A percentile compares a stretch with the other conserved stretches of the same genome.
phyloP scores from a whole-genome alignment of 176 grass and related monocot species.

The Juncus inflexus region DNA sequence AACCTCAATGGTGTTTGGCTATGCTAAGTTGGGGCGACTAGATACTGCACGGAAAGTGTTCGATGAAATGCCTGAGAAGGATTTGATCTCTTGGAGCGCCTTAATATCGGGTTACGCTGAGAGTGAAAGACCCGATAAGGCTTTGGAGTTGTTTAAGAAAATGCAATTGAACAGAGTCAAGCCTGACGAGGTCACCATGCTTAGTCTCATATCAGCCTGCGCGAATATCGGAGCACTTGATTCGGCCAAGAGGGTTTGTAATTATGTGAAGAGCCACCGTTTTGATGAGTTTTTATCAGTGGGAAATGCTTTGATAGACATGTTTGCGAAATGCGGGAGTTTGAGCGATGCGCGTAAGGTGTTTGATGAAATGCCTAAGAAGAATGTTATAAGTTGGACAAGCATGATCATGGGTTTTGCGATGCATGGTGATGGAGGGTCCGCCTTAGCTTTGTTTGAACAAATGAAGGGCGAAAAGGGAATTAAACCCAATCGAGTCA shows the following conservation, averaged over 20 bases:
- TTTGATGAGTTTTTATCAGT: slow-evolving; percentile 43
- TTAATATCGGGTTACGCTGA: slow-evolving; percentile 75
- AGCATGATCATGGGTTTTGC: slow-evolving; percentile 84
- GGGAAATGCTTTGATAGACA: slow-evolving; percentile 84
- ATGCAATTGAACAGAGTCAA: slow-evolving; percentile 45
- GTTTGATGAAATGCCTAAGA: slow-evolving; percentile 55
- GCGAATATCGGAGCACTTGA: slow-evolving; percentile 58
- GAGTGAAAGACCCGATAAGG: slow-evolving; percentile 51
- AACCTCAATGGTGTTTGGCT: slow-evolving; percentile 71
- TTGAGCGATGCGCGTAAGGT: slow-evolving; percentile 50
- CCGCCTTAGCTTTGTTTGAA: slow-evolving; percentile 55
- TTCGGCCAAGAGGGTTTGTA: slow-evolving; percentile 59
- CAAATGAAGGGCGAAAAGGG: slow-evolving; percentile 53
- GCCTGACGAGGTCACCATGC: slow-evolving; percentile 62
- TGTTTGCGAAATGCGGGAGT: slow-evolving; percentile 90
- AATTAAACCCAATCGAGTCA: slow-evolving; percentile 63
- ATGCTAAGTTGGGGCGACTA: slow-evolving; percentile 57
- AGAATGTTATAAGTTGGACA: slow-evolving; percentile 85
- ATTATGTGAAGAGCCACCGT: slow-evolving; percentile 42
- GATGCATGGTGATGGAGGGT: slow-evolving; percentile 70
- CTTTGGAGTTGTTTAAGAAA: slow-evolving; percentile 57
- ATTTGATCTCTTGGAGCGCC: slow-evolving; percentile 85
- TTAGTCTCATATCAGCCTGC: slow-evolving; percentile 77
- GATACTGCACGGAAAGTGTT: slow-evolving; percentile 65
- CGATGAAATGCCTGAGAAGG: slow-evolving; percentile 58